Evolutionary conservation across 2,329 filamentous ascomycete genomes (phyloP).

Genomic region (Escovopsis weberi): DNA sequence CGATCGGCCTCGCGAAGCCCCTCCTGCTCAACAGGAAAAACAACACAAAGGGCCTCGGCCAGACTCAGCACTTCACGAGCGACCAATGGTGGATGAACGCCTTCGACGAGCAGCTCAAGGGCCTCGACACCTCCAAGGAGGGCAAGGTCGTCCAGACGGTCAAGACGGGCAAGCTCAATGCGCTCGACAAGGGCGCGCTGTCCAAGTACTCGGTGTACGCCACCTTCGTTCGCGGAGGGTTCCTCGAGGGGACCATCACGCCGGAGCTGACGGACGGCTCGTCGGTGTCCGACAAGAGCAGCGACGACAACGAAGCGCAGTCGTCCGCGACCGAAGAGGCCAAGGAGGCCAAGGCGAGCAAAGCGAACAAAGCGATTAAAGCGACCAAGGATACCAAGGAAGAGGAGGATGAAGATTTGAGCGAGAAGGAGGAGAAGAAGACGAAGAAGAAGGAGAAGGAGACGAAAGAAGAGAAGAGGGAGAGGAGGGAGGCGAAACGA

Average conservation of each 20-base stretch:
- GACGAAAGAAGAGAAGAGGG: conserved; percentile 12
- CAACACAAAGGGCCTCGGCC: conserved; percentile 68
- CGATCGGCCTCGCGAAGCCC: conserved; percentile 66
- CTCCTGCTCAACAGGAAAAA: conserved; percentile 72
- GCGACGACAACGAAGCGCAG: conserved; percentile 17
- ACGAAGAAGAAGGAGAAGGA: background rate
- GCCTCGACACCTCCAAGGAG: conserved; percentile 49
- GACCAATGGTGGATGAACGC: conserved; percentile 98
- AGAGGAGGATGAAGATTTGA: too few relatives aligned
- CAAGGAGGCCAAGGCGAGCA: conserved; percentile 12
- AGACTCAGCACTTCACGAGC: conserved; percentile 50
- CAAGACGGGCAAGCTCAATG: conserved; percentile 38
- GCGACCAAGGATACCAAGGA: too few relatives aligned
- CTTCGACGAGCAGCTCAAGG: conserved; percentile 80
- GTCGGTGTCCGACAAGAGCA: conserved; percentile 11
- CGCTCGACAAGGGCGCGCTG: conserved; percentile 36
- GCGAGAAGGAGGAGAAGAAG: too few relatives aligned
- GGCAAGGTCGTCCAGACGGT: conserved; percentile 43
- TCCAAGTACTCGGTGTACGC: conserved; percentile 58
- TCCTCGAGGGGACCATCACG: conserved; percentile 55
- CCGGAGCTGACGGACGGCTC: conserved; percentile 13
- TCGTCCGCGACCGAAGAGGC: conserved; percentile 8
- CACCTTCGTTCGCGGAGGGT: conserved; percentile 71
- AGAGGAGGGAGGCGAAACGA: conserved; percentile 15
- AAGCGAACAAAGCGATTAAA: background rate